Evolutionary conservation across 768 basidiomycete species (phyloP), one percentile per base, ranked within the genome.

Genomic region (Suillus ampliporus): DNA sequence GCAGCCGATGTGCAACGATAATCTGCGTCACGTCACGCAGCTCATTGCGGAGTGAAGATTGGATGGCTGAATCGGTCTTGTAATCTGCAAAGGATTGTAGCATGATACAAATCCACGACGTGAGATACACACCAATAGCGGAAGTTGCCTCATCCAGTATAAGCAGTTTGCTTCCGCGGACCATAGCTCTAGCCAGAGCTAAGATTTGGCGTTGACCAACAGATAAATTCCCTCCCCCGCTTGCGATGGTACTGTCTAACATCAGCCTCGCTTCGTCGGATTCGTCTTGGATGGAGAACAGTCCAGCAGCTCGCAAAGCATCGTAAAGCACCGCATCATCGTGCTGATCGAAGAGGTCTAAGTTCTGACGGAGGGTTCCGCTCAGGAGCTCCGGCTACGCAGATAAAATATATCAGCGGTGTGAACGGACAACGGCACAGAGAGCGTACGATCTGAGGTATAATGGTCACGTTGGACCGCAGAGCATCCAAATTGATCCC

Each of bases 141-240:
- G 31, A 67, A 70, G 37, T 34, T 80, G 80, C 81, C 70, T 89
- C 87, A 62, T 89, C 87, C 3, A 88, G 72, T 50, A 88, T 82
- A 41, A 87, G 74, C 13, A 89, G 67, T 65, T 86, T 87, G 69
- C 83, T 85, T 50, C 76, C 70, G n/a, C 87, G 74, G 2, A 87
- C 81, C 61, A 88, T 82, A 2, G 87, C 86, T 34, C 87, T 76
- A 1, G 87, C 86, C 0, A 89, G 76, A 0, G 86, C 86, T 19
- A 89, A 72, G 15, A 89, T 81, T 69, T 88, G 87, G 11, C 86
- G 74, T 67, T 89, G 84, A 4, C 87, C 86, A n/a, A 88, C 79
- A 6, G 81, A 83, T n/a, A 84, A 68, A 64, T 84, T 84, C 1
- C 74, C 59, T 0, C 82, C 82, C 2, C 80, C 83, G 23, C 76